phyloP scores from a whole-genome alignment of 2,329 filamentous ascomycete species.

The Grosmannia penicillata region DNA sequence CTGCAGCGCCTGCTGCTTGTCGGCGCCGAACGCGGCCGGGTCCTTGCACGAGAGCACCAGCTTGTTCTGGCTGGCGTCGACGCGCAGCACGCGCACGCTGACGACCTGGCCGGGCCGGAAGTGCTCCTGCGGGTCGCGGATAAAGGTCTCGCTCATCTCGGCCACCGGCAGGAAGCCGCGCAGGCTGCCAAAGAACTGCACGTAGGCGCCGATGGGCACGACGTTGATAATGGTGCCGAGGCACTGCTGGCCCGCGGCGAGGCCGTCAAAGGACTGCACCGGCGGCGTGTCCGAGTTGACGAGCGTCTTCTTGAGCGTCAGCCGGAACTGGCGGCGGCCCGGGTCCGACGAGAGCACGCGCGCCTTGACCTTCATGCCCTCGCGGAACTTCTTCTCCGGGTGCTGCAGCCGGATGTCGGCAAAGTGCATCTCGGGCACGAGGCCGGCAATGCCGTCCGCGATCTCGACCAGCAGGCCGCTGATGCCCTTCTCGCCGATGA shows the following conservation, averaged over 20 bases:
- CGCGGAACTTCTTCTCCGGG: slow-evolving; percentile 90
- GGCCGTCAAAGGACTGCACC: slow-evolving; percentile 63
- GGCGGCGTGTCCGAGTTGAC: slow-evolving; percentile 77
- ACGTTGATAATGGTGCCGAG: slow-evolving; percentile 81
- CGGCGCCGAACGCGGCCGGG: slow-evolving; percentile 57
- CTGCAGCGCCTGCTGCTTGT: slow-evolving; percentile 64
- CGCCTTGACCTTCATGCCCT: slow-evolving; percentile 71
- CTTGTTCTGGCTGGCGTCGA: slow-evolving; percentile 55
- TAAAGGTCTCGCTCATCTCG: slow-evolving; percentile 97
- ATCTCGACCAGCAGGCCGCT: slow-evolving; percentile 70
- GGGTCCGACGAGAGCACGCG: slow-evolving; percentile 70
- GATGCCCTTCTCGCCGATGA: slow-evolving; percentile 65
- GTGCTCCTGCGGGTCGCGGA: slow-evolving; percentile 75
- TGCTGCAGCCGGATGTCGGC: slow-evolving; percentile 79
- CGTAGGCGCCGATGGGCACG: slow-evolving; percentile 62
- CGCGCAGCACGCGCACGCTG: slow-evolving; percentile 71
- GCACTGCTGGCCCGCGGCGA: slow-evolving; percentile 60
- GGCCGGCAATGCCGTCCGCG: slow-evolving; percentile 74
- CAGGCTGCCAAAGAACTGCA: slow-evolving; percentile 81
- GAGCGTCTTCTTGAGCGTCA: slow-evolving; percentile 89
- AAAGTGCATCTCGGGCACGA: slow-evolving; percentile 78
- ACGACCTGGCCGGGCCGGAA: slow-evolving; percentile 86
- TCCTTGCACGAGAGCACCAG: slow-evolving; percentile 91
- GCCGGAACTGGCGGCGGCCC: slow-evolving; percentile 60
- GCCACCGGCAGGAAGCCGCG: slow-evolving; percentile 80